These are phyloP conservation scores for Backusella tarrabulga DNA, from an alignment of 192 early-diverging fungal genomes.

Conservation along the genomic window DNA sequence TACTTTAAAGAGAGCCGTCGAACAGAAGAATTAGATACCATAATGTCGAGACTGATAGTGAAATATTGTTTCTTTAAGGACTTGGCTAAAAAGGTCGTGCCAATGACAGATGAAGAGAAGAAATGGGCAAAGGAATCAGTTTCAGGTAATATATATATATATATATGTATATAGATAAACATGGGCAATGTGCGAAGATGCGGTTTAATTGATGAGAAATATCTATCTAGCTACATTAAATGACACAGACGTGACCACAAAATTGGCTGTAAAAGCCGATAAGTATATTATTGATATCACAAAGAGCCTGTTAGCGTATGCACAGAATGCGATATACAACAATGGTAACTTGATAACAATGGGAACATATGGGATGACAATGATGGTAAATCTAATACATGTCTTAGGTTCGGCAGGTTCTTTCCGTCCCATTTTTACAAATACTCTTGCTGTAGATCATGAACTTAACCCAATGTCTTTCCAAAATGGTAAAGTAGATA, in stretches of 20 bases:
- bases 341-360: background rate
- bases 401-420: background rate
- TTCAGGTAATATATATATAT: background rate
- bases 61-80: slow-evolving; percentile 1
- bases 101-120: background rate
- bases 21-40: background rate
- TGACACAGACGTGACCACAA: background rate
- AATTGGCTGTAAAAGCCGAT: background rate
- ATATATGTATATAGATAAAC: background rate
- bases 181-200: background rate
- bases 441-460: background rate
- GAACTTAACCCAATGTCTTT: background rate
- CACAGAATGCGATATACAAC: background rate
- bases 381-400: background rate
- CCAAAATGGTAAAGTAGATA: background rate
- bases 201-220: background rate
- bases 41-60: background rate
- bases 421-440: slow-evolving; percentile 10
- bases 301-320: slow-evolving; percentile 12
- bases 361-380: background rate
- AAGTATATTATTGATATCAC: slow-evolving; percentile 3
- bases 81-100: background rate
- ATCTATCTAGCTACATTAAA: background rate
- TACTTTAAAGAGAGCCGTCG: slow-evolving; percentile 14
- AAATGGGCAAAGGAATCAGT: slow-evolving; percentile 6